Evolutionary conservation across 1,139 yeast species (phyloP), one percentile per base, ranked within the genome.

Genomic region (Candida tropicalis): DNA sequence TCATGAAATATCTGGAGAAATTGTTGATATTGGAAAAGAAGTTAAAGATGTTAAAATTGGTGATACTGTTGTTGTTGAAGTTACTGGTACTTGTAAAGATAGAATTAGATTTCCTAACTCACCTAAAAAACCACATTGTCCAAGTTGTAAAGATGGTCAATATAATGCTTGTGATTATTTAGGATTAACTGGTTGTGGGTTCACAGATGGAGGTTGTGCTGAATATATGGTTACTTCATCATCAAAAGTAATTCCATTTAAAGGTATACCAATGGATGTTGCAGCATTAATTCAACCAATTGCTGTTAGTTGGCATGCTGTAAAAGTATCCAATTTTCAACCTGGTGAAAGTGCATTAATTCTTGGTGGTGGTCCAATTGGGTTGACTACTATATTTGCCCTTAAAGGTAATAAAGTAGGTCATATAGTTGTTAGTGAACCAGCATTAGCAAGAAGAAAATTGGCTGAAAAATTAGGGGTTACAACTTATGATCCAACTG

Each of bases 301-400:
- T 41, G 66, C 74, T 22, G 79, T 75, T 6, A 63, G 76, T 9
- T 73, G 75, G 72, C 80, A 75, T 43, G 79, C 79, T 4, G 74
- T 72, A 5, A 58, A 66, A 39, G 62, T 68, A 4, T 60, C 78
- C 0, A 56, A 58, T 8, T 64, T 71, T 43, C 48, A 59, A 44
- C 56, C 54, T n/a, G 84, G 82, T 23, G 68, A 72, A 32, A 63
- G 73, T 11, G 84, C 81, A 3, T 75, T 81, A 35, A 58, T 81
- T 3, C 84, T 86, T 28, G 79, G 81, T 39, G 79, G 81, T 38
- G 87, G 87, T 5, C 84, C 86, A 23, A 81, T 81, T 55, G 87
- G 87, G 1, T 59, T 81, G 33, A 78, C 82, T 18, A 71, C 82
- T 1, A 65, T 80, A 25, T 60, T 80, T 39, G 84, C 84, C 1